These are phyloP conservation scores for Vinca major DNA, from an alignment of 305 asterid species.

Conservation along the genomic window DNA sequence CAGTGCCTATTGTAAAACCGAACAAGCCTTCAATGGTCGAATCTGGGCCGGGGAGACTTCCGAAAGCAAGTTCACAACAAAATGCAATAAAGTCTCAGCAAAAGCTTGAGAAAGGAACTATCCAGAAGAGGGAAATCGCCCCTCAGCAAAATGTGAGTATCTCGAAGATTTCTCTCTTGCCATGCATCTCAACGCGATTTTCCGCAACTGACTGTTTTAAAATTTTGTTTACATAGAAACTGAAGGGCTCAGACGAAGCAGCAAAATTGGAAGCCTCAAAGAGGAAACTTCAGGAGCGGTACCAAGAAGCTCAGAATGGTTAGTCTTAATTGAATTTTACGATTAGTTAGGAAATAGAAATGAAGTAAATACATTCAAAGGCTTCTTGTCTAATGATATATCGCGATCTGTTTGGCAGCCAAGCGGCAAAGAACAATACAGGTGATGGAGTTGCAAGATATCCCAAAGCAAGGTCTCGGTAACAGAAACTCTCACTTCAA, in stretches of 20 bases:
- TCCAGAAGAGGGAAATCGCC: conserved; percentile 43
- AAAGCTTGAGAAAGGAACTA: conserved; percentile 26
- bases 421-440: conserved; percentile 80
- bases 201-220: not conserved
- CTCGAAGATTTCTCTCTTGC: not conserved
- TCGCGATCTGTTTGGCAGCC: conserved; percentile 35
- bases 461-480: conserved; percentile 51
- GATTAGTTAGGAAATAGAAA: not conserved
- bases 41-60: conserved; percentile 39
- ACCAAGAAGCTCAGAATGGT: conserved; percentile 89
- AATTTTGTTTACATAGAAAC: conserved; percentile 25
- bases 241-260: conserved; percentile 29
- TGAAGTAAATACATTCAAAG: too few species aligned
- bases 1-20: conserved; percentile 31
- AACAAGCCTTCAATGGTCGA: conserved; percentile 29
- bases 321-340: conserved; percentile 15
- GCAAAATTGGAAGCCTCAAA: conserved; percentile 67
- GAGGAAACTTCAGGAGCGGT: conserved; percentile 92
- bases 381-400: conserved; percentile 8
- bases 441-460: conserved; percentile 78
- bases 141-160: conserved; percentile 47
- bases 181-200: not conserved
- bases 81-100: conserved; percentile 29
- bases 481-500: conserved; percentile 41
- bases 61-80: conserved; percentile 33